These are phyloP conservation scores for Schizophyllum commune DNA, from an alignment of 1,284 basidiomycete species.

Conservation along the genomic window DNA sequence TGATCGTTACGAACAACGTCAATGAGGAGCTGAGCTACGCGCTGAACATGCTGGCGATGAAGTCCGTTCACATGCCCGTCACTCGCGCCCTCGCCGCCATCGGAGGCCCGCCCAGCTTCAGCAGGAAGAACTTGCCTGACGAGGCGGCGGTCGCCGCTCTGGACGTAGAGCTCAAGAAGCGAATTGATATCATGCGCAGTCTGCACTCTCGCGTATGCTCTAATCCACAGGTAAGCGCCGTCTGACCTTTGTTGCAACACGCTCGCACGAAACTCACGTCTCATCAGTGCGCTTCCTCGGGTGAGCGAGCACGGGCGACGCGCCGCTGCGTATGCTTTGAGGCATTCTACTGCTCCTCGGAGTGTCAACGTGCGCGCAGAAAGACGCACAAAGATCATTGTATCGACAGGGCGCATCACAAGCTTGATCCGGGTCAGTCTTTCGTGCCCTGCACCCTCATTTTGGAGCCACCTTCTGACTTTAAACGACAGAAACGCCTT, in stretches of 20 bases:
- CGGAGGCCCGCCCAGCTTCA: neutral
- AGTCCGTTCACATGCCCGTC: neutral
- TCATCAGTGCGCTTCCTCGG: too few species aligned
- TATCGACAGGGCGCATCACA: neutral
- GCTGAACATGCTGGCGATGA: neutral
- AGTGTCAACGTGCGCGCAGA: neutral
- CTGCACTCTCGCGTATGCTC: neutral
- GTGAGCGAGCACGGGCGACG: neutral
- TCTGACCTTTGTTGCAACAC: too few species aligned
- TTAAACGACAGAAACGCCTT: neutral
- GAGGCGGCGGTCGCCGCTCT: neutral
- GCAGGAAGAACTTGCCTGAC: neutral
- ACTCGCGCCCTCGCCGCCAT: neutral
- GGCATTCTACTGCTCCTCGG: neutral
- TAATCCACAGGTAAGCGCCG: neutral
- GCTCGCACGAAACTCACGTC: too few species aligned
- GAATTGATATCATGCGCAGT: neutral
- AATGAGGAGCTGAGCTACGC: neutral
- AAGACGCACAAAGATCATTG: neutral
- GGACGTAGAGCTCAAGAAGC: neutral
- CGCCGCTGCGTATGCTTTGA: neutral
- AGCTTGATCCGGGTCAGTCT: neutral
- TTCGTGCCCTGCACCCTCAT: neutral
- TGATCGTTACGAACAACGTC: neutral
- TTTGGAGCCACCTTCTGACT: neutral